Percentiles rank a stretch among this genome's conserved stretches.
phyloP scores from a whole-genome alignment of 106 monocot genomes.

The Allium cepa region DNA sequence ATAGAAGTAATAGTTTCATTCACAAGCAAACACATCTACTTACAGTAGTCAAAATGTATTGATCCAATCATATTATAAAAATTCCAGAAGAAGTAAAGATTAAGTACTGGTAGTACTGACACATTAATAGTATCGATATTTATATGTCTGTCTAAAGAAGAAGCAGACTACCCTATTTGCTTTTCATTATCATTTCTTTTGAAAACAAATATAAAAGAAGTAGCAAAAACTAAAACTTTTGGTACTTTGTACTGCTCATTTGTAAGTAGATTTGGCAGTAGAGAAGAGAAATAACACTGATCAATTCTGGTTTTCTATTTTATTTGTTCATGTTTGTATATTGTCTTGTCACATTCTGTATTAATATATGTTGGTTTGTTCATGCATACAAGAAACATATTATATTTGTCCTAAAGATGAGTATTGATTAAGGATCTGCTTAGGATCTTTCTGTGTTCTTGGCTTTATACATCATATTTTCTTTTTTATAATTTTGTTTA shows the following conservation, averaged over 20 bases:
- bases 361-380: background rate
- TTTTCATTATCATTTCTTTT: background rate
- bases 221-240: no score
- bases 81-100: background rate
- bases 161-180: background rate
- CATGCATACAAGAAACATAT: background rate
- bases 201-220: background rate
- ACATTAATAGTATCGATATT: background rate
- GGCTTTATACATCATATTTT: no score
- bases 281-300: background rate
- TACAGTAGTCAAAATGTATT: background rate
- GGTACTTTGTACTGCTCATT: no score
- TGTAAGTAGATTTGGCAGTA: background rate
- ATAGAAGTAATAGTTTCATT: background rate
- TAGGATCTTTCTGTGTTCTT: no score
- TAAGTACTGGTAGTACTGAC: background rate
- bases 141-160: background rate
- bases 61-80: background rate
- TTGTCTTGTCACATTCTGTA: background rate
- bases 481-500: no score
- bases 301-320: background rate
- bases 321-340: background rate
- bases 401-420: no score
- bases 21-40: background rate
- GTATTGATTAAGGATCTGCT: no score